Evolutionary conservation across 768 basidiomycete genomes (phyloP).

Genomic region (Rhodotorula diobovata): DNA sequence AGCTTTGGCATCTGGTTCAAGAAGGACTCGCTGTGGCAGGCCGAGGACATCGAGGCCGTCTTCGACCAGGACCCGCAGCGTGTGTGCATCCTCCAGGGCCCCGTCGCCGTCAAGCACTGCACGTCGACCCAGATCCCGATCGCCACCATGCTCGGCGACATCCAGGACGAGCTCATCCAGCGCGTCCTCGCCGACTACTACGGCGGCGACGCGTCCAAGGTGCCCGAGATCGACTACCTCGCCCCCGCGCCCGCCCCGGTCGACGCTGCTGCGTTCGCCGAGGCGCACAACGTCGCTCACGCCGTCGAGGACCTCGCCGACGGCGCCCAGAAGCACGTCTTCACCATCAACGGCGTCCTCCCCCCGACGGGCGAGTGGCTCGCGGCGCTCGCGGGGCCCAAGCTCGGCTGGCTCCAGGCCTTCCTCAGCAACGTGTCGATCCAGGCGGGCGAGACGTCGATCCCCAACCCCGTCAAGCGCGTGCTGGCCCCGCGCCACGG

Average conservation of each 20-base stretch:
- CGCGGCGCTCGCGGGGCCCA: constrained; percentile 72
- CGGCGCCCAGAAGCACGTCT: constrained; percentile 55
- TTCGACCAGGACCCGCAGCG: constrained; percentile 98
- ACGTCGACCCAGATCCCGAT: constrained; percentile 88
- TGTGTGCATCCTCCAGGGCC: constrained; percentile 95
- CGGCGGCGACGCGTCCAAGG: constrained; percentile 63
- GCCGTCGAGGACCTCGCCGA: constrained; percentile 52
- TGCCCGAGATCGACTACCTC: constrained; percentile 83
- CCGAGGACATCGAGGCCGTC: constrained; percentile 96
- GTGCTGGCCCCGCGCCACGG: constrained; percentile 73
- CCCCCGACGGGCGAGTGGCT: constrained; percentile 74
- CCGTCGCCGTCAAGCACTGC: constrained; percentile 85
- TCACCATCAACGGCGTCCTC: constrained; percentile 51
- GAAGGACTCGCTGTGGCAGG: constrained; percentile 98
- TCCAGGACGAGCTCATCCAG: constrained; percentile 69
- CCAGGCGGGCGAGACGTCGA: constrained; percentile 76
- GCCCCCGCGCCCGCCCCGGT: constrained; percentile 52
- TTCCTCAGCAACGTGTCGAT: constrained; percentile 73
- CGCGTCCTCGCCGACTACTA: constrained; percentile 76
- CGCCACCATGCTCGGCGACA: constrained; percentile 81
- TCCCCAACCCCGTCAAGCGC: constrained; percentile 83
- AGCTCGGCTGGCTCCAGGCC: constrained; percentile 79
- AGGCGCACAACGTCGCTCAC: constrained; percentile 50
- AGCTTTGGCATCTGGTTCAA: constrained; percentile 99
- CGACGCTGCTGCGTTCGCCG: constrained; percentile 19